Evolutionary conservation across 441 rosid species (phyloP), one percentile per base, ranked within the genome.

Genomic region (Gossypium trilobum): DNA sequence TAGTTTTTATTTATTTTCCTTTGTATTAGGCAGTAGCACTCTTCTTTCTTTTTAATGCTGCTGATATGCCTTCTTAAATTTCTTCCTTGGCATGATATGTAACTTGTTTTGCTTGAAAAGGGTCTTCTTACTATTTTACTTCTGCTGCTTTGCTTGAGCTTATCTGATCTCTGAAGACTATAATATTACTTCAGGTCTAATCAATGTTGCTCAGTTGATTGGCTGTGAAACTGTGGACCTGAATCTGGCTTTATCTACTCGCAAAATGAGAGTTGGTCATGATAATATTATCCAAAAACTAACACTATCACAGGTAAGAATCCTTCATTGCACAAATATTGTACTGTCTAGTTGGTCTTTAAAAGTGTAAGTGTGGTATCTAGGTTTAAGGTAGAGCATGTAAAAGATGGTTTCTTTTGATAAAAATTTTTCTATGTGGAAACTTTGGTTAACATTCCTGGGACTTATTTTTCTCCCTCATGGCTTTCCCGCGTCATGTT

Each of bases 191-290:
- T 71, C 88, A 95, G 98, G 94, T 80, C 84, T 95, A 66, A 76
- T 68, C 42, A 87, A 79, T 81, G 97, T 90, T 78, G 88, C 98
- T 75, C 80, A 84, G 77, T 80, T 95, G 86, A 88, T 93, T 80
- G 99, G 98, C 74, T 91, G 97, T 76, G 74, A 78, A 73, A 76
- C 76, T 78, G 85, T 29, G 31, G 92, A 86, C 70, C 92, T 95
- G 72, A 95, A 78, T 74, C 77, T 90, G 56, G 89, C 95, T 78
- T 76, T 95, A 75, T 91, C 99, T 31, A 90, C 92, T 75, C 97
- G 92, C 74, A 95, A 90, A 66, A 95, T 95, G 98, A 90, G 84
- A 86, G 98, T 91, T 80, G 97, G 98, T 59, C 90, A 85, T 70
- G 99, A 95, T 75, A 95, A 77, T 68, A 90, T 95, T 78, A 85